Percentiles rank a stretch among this genome's conserved stretches.
phyloP scores from a whole-genome alignment of 148 eudicot genomes.

The Oxyria digyna region DNA sequence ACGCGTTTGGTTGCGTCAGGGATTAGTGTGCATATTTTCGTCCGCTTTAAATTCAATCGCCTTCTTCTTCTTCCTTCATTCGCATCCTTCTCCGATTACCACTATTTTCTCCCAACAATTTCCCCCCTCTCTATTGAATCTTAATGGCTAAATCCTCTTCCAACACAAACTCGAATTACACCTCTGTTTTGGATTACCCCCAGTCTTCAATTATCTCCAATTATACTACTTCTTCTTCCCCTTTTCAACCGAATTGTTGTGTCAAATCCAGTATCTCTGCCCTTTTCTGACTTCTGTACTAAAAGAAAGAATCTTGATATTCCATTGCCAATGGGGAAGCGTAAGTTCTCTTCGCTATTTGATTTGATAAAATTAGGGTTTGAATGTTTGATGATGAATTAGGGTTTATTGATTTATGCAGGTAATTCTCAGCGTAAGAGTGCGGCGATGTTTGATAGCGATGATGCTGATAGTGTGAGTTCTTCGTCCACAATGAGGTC shows the following conservation, averaged over 20 bases:
- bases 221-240: background rate
- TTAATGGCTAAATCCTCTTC: slow-evolving; percentile 8
- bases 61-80: background rate
- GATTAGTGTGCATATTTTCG: background rate
- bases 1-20: background rate
- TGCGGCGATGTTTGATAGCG: slow-evolving; percentile 66
- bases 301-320: background rate
- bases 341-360: background rate
- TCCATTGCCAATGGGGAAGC: slow-evolving; percentile 8
- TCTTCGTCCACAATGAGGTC: slow-evolving; percentile 60
- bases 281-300: background rate
- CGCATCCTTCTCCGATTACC: background rate
- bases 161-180: background rate
- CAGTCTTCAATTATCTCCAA: background rate
- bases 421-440: slow-evolving; percentile 66
- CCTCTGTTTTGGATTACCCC: background rate
- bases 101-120: background rate
- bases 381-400: background rate
- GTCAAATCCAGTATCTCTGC: background rate
- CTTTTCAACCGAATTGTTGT: background rate
- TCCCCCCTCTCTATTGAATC: background rate
- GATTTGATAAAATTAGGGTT: background rate
- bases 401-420: slow-evolving; percentile 9
- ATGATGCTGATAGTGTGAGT: slow-evolving; percentile 66
- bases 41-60: background rate